phyloP scores from a whole-genome alignment of 768 basidiomycete species.

The Mycena galopus region DNA sequence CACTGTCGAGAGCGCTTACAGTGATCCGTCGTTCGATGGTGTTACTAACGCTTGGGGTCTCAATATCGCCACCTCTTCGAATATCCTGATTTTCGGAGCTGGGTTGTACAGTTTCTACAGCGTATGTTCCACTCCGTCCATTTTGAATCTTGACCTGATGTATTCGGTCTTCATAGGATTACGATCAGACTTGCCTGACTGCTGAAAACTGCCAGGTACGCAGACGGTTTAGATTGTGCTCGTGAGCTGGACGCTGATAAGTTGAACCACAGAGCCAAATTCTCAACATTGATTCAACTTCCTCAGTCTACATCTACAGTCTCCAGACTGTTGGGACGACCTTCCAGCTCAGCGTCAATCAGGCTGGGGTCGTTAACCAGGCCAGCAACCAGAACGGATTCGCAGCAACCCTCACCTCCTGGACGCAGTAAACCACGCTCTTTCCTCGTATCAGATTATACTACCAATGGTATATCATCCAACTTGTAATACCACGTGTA shows the following conservation, averaged over 20 bases:
- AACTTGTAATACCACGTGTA: neutral
- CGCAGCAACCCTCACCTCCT: constrained; percentile 62
- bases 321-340: constrained; percentile 70
- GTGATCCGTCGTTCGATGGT: constrained; percentile 65
- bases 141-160: neutral
- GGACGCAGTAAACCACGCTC: constrained; percentile 45
- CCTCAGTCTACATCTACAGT: constrained; percentile 65
- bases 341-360: constrained; percentile 64
- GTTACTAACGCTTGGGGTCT: constrained; percentile 68
- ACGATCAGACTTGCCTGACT: constrained; percentile 60
- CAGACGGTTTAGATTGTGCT: constrained; percentile 45
- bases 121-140: neutral
- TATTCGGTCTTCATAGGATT: constrained; percentile 49
- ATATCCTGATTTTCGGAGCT: constrained; percentile 77
- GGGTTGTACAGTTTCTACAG: constrained; percentile 80
- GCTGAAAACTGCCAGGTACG: constrained; percentile 56
- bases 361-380: constrained; percentile 61
- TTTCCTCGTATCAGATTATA: neutral
- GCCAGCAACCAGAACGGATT: constrained; percentile 67
- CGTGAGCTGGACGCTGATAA: neutral
- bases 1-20: constrained; percentile 54
- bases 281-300: constrained; percentile 63
- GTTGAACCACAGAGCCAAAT: constrained; percentile 53
- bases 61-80: constrained; percentile 59
- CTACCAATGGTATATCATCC: neutral